Evolutionary conservation across 23 red algal species (phyloP).

Genomic region (Gracilaria domingensis): DNA sequence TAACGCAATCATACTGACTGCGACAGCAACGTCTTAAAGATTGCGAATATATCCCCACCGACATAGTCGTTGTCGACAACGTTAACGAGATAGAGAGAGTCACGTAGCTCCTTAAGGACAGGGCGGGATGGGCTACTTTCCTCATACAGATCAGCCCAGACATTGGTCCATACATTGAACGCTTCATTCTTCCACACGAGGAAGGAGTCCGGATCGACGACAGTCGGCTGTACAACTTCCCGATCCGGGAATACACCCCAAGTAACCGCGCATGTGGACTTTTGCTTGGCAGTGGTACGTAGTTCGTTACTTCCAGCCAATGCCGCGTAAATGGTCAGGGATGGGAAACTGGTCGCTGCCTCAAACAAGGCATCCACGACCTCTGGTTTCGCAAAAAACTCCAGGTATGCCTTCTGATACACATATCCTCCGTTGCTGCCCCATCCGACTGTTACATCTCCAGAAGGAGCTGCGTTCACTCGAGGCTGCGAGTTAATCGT

Average conservation of each 20-base stretch:
- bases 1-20: neutral
- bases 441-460: slow-evolving; percentile 96
- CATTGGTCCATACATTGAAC: slow-evolving; percentile 90
- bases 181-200: slow-evolving; percentile 96
- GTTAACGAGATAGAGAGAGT: slow-evolving; percentile 90
- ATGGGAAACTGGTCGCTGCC: slow-evolving; percentile 70
- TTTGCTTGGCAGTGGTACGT: slow-evolving; percentile 69
- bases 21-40: slow-evolving; percentile 72
- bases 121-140: slow-evolving; percentile 58
- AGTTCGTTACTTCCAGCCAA: slow-evolving; percentile 60
- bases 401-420: slow-evolving; percentile 99
- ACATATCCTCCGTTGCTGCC: slow-evolving; percentile 93
- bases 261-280: slow-evolving; percentile 86
- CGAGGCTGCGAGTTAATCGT: slow-evolving; percentile 99
- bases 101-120: slow-evolving; percentile 81
- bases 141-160: slow-evolving; percentile 79
- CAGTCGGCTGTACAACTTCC: slow-evolving; percentile 95
- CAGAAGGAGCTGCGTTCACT: slow-evolving; percentile 94
- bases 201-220: slow-evolving; percentile 93
- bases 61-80: slow-evolving; percentile 99
- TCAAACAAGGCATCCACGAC: slow-evolving; percentile 85
- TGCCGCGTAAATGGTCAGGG: slow-evolving; percentile 87
- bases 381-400: slow-evolving; percentile 89
- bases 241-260: slow-evolving; percentile 98
- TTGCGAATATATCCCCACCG: slow-evolving; percentile 91